phyloP scores from a whole-genome alignment of 192 early-diverging fungal species.

The Pilobolus umbonatus region DNA sequence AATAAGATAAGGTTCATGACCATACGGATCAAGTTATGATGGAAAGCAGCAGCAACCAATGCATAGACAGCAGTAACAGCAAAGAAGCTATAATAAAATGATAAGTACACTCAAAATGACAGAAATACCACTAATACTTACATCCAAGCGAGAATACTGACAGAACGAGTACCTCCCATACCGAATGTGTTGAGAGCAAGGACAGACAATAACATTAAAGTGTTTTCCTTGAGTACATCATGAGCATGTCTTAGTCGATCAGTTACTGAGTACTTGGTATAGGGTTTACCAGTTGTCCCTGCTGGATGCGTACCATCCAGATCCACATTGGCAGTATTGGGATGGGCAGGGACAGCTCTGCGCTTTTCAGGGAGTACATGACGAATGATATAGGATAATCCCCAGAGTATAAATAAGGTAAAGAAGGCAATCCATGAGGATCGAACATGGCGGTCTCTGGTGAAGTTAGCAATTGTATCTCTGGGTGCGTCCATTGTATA shows the following conservation, averaged over 20 bases:
- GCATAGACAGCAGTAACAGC: constrained; percentile 14
- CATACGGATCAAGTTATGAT: constrained; percentile 14
- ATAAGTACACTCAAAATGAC: not conserved
- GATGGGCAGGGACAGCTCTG: constrained; percentile 1
- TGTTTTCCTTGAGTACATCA: constrained; percentile 21
- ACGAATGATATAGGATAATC: constrained; percentile 24
- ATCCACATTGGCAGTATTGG: no score
- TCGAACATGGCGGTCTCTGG: constrained; percentile 6
- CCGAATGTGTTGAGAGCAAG: constrained; percentile 32
- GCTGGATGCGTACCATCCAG: not conserved
- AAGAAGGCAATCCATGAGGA: constrained; percentile 32
- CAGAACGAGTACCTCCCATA: constrained; percentile 26
- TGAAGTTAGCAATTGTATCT: no score
- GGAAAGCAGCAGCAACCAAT: not conserved
- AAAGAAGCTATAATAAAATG: constrained; percentile 14
- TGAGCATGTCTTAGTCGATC: constrained; percentile 15
- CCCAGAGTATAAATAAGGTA: constrained; percentile 27
- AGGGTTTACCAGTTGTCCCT: not conserved
- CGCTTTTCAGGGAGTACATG: constrained; percentile 15
- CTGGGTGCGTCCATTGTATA: no score
- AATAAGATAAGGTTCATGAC: constrained; percentile 15
- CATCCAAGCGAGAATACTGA: constrained; percentile 33
- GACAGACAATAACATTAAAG: constrained; percentile 30
- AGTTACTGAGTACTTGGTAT: not conserved
- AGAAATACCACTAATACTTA: constrained; percentile 8